Evolutionary conservation across 768 basidiomycete genomes (phyloP).

Genomic region (Amanita polypyramis): DNA sequence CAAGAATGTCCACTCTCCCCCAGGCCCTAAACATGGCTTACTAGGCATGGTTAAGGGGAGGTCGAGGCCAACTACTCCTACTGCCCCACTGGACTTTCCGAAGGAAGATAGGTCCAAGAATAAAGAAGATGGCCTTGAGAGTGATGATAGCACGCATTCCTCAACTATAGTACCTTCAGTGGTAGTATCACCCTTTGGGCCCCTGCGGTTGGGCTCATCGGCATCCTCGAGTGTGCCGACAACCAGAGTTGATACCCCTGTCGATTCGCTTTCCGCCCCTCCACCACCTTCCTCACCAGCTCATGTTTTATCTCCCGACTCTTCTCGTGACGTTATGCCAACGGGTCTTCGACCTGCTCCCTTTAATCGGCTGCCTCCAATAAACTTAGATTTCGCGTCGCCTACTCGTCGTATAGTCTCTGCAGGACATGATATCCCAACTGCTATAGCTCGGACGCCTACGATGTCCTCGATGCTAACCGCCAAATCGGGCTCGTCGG

Average conservation of each 20-base stretch:
- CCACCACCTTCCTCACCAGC: constrained; percentile 8
- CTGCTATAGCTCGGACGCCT: background rate
- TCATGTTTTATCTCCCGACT: background rate
- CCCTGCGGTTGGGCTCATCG: background rate
- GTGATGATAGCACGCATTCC: constrained; percentile 10
- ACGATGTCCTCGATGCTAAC: constrained; percentile 1
- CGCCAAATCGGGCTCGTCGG: background rate
- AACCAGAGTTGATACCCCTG: background rate
- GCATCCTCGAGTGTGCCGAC: background rate
- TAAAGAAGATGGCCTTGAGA: constrained; percentile 7
- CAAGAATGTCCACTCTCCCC: constrained; percentile 35
- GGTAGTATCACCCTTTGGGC: constrained; percentile 8
- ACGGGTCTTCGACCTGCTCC: background rate
- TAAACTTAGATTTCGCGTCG: constrained; percentile 9
- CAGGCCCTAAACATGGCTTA: constrained; percentile 29
- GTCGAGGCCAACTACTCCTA: constrained; percentile 5
- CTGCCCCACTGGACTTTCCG: background rate
- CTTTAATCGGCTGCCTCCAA: constrained; percentile 1
- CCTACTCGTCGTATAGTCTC: background rate
- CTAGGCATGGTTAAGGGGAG: constrained; percentile 11
- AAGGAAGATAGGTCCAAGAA: background rate
- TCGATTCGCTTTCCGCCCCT: constrained; percentile 5
- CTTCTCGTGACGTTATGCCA: background rate
- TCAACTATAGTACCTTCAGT: constrained; percentile 10
- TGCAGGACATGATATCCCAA: constrained; percentile 9